phyloP scores from a whole-genome alignment of 2,329 filamentous ascomycete species.

The Mollisia scopiformis region DNA sequence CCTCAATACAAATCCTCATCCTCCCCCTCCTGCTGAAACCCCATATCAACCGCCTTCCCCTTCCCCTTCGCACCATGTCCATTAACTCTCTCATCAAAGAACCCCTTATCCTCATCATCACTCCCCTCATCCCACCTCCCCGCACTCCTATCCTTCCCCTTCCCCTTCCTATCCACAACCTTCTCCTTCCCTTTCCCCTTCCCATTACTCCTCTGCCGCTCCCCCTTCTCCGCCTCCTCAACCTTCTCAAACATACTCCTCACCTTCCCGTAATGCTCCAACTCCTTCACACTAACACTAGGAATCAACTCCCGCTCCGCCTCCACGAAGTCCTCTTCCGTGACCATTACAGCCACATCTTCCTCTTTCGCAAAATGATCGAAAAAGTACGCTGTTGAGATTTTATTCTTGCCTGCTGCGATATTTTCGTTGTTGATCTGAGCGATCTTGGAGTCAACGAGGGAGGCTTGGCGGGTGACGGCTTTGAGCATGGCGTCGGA shows the following conservation, averaged over 20 bases:
- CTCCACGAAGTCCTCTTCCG: conserved; percentile 82
- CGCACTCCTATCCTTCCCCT: conserved; percentile 42
- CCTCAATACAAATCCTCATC: conserved; percentile 14
- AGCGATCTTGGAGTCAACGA: conserved; percentile 82
- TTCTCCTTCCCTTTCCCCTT: conserved; percentile 25
- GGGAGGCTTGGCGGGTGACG: conserved; percentile 84
- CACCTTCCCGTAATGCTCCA: conserved; percentile 88
- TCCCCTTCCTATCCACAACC: conserved; percentile 30
- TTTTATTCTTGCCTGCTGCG: conserved; percentile 25
- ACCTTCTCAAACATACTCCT: conserved; percentile 79
- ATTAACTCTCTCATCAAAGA: conserved; percentile 18
- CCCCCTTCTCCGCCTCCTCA: conserved; percentile 40
- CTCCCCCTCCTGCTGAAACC: conserved; percentile 38
- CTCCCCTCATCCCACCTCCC: conserved; percentile 38
- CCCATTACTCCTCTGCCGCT: conserved; percentile 6
- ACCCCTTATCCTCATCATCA: conserved; percentile 36
- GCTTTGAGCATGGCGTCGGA: conserved; percentile 99
- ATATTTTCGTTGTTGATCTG: conserved; percentile 59
- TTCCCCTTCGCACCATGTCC: conserved; percentile 48
- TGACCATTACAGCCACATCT: conserved; percentile 86
- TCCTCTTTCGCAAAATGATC: conserved; percentile 84
- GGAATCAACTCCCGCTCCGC: conserved; percentile 89
- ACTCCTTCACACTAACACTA: conserved; percentile 88
- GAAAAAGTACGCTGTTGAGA: conserved; percentile 93
- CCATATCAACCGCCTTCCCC: conserved; percentile 52